Percentiles rank a stretch among this genome's conserved stretches.
Evolutionary conservation across 116 monocot species (phyloP).

Genomic region (Cymodocea nodosa): DNA sequence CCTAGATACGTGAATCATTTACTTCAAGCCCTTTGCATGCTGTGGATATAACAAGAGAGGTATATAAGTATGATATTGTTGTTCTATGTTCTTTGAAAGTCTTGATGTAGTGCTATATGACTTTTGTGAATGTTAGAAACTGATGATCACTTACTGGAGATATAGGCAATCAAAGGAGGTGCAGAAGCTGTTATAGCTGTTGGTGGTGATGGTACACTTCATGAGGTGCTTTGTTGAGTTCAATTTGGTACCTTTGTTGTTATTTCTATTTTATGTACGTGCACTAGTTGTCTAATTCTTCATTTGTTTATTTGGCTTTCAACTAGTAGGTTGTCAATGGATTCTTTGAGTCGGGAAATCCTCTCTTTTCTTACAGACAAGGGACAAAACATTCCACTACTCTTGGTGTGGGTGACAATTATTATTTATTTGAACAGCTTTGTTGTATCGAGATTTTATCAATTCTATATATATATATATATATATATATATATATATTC

Average conservation of each 20-base stretch:
- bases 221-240: constrained; percentile 49
- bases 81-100: not conserved
- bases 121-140: not conserved
- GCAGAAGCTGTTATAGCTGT: constrained; percentile 94
- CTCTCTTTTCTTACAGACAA: constrained; percentile 20
- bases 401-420: constrained; percentile 69
- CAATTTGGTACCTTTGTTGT: not conserved
- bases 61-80: constrained; percentile 13
- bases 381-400: constrained; percentile 40
- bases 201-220: constrained; percentile 99
- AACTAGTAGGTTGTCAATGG: constrained; percentile 85
- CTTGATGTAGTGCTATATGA: not conserved
- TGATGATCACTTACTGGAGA: constrained; percentile 3
- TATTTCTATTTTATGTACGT: not conserved
- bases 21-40: constrained; percentile 85
- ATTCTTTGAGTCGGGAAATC: constrained; percentile 68
- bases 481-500: not conserved
- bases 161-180: constrained; percentile 86
- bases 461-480: not conserved
- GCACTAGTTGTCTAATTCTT: not conserved
- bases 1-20: constrained; percentile 70
- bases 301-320: not conserved
- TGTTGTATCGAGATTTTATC: not conserved
- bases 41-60: constrained; percentile 89
- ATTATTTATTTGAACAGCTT: not conserved